These are phyloP conservation scores for Lactifluus subvellereus DNA, from an alignment of 768 basidiomycete species.

Conservation along the genomic window DNA sequence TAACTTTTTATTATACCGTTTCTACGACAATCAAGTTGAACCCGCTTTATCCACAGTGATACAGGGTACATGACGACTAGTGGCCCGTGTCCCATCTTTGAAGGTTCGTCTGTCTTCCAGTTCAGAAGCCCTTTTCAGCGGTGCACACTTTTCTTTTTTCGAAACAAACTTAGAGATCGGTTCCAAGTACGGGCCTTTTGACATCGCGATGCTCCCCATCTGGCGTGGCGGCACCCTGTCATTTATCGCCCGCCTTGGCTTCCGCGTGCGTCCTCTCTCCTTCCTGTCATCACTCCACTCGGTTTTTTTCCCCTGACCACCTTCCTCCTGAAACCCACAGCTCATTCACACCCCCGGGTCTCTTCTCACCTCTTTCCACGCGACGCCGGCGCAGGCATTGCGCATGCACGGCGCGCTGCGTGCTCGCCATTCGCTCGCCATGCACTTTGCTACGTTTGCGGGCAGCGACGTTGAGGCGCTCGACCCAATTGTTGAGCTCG, in stretches of 20 bases:
- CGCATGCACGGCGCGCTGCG: constrained; percentile 36
- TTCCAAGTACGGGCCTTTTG: constrained; percentile 35
- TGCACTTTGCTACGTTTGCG: constrained; percentile 43
- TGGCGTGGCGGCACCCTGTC: constrained; percentile 41
- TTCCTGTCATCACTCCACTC: not conserved
- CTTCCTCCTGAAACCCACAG: constrained; percentile 24
- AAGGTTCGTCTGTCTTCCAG: constrained; percentile 24
- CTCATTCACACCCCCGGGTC: constrained; percentile 21
- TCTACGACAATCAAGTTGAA: not conserved
- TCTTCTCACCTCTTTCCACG: constrained; percentile 35
- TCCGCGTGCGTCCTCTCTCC: constrained; percentile 30
- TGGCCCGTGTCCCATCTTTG: constrained; percentile 36
- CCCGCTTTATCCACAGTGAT: constrained; percentile 28
- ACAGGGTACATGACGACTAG: constrained; percentile 34
- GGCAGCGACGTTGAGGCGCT: constrained; percentile 38
- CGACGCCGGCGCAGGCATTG: constrained; percentile 38
- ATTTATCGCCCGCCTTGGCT: constrained; percentile 35
- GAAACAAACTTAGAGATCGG: constrained; percentile 34
- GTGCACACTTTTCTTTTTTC: not conserved
- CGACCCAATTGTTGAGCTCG: constrained; percentile 35
- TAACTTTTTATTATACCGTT: constrained; percentile 15
- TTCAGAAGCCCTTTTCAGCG: not conserved
- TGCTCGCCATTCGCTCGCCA: constrained; percentile 35
- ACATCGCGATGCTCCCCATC: constrained; percentile 40
- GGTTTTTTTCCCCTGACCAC: not conserved